Conservation (phyloP, 202 grass and related monocot species). For the Dendrocalamus latiflorus region DNA sequence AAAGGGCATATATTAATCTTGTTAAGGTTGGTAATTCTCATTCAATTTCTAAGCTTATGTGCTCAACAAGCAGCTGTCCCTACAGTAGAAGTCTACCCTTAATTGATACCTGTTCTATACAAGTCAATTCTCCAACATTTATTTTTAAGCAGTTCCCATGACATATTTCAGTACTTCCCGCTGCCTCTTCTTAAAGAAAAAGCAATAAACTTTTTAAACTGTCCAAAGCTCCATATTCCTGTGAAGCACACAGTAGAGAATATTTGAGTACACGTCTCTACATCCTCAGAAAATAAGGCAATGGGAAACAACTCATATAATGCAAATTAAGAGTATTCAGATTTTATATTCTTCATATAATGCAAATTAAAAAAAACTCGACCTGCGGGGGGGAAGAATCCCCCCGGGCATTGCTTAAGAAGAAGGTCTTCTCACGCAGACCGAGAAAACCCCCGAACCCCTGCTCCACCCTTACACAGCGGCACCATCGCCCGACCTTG, state of each 20-base stretch:
- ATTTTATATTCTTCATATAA: neutral
- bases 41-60: constrained; percentile 24
- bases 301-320: constrained; percentile 1
- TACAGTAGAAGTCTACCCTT: neutral
- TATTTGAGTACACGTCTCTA: neutral
- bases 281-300: constrained; percentile 8
- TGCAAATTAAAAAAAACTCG: too few species aligned
- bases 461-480: too few species aligned
- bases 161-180: constrained; percentile 16
- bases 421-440: too few species aligned
- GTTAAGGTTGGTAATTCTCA: constrained; percentile 55
- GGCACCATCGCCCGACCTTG: too few species aligned
- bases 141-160: neutral
- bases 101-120: constrained; percentile 1
- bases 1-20: constrained; percentile 84
- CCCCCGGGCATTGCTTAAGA: too few species aligned
- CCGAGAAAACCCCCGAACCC: too few species aligned
- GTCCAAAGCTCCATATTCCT: constrained; percentile 15
- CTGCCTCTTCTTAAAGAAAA: neutral
- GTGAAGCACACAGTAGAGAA: constrained; percentile 3
- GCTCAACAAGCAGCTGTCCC: neutral
- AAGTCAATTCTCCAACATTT: neutral
- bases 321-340: neutral
- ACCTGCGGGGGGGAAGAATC: too few species aligned
- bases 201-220: neutral